Evolutionary conservation across 2,329 filamentous ascomycete genomes (phyloP), one percentile per base, ranked within the genome.

Genomic region (Capronia epimyces): DNA sequence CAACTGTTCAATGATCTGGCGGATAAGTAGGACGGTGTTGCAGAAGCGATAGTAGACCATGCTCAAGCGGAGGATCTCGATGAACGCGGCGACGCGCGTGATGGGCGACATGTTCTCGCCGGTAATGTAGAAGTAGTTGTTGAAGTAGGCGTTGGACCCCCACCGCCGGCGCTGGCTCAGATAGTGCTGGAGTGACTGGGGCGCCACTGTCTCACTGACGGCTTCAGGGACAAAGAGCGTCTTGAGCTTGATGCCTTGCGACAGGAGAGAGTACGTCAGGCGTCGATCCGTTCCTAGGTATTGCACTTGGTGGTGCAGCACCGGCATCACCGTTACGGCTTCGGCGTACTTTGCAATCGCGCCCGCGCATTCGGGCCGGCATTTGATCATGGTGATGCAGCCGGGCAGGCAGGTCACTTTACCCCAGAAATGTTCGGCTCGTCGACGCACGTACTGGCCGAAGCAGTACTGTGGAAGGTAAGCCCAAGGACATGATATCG

Each of bases 81-180:
- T 25, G 16, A 50, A 36, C 10, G 51, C 51, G 21, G 48, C 48
- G 13, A 43, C 6, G 8, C 51, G 51, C 27, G 47, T 50, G 12
- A 46, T 41, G 10, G 32, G 20, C 15, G 36, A 41, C 37, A 50
- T 49, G 9, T 54, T 49, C 12, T 22, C 22, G n/a, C 51, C 51
- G 13, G 46, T 36, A n/a, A 45, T 24, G 42, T 54, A 54, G 34
- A 50, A 54, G 46, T 46, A 54, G 32, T 54, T 48, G 43, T 54
- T 54, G 42, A 54, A 54, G 37, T 54, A 54, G 18, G 51, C 51
- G 31, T 54, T 54, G 2, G 51, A 54, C 3, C 46, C 51, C 51
- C 51, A 54, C 13, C 51, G 47, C n/a, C 51, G 51, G 1, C 51
- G 29, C 24, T 54, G 51, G 40, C 51, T 54, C 21, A 54, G 36